Conservation (phyloP, 345 rosid species). For the Theobroma cacao region DNA sequence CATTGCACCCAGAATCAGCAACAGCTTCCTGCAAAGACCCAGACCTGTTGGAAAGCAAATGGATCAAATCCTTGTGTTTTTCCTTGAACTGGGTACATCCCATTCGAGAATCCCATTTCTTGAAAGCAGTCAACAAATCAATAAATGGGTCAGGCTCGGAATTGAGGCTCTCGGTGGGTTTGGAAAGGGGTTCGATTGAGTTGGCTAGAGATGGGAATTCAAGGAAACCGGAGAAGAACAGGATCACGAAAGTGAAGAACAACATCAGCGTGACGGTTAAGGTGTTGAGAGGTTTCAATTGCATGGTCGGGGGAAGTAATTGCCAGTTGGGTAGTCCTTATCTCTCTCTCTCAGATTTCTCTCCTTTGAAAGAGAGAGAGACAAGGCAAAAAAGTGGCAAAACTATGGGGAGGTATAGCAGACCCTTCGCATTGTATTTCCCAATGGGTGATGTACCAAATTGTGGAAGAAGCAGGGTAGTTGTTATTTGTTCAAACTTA, state of each 20-base stretch:
- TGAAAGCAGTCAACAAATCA: slow-evolving; percentile 50
- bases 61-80: slow-evolving; percentile 32
- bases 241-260: slow-evolving; percentile 59
- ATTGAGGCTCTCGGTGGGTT: slow-evolving; percentile 20
- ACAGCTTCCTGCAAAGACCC: slow-evolving; percentile 51
- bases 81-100: slow-evolving; percentile 74
- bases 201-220: slow-evolving; percentile 61
- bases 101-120: slow-evolving; percentile 74
- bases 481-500: too few relatives aligned
- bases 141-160: slow-evolving; percentile 52
- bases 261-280: slow-evolving; percentile 49
- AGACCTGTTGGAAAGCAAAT: slow-evolving; percentile 38
- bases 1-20: slow-evolving; percentile 42
- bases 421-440: not conserved
- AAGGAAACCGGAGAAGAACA: slow-evolving; percentile 72
- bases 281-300: slow-evolving; percentile 55
- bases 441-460: too few relatives aligned
- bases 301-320: slow-evolving; percentile 38
- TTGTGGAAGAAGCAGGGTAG: too few relatives aligned
- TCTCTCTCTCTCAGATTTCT: not conserved
- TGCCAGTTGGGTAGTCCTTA: not conserved
- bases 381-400: too few relatives aligned
- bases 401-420: not conserved
- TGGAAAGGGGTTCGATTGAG: slow-evolving; percentile 24
- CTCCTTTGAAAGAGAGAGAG: not conserved